Percentiles rank a stretch among this genome's conserved stretches.
Conservation (phyloP, 192 early-diverging fungal genomes). For the Lunasporangiospora selenospora region DNA sequence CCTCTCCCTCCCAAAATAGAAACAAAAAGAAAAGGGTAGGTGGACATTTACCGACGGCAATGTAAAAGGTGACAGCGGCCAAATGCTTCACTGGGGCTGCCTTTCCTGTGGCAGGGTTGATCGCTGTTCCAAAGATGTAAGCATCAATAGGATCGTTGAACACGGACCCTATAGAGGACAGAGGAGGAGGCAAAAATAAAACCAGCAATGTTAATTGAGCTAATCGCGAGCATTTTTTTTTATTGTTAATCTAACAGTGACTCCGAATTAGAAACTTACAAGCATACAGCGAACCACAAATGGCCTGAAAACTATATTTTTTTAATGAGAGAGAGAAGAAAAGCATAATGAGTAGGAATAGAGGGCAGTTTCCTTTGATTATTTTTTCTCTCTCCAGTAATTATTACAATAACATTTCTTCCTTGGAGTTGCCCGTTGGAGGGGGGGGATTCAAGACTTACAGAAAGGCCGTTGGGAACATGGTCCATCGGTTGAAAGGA, state of each 20-base stretch:
- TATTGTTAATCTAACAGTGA: too few species aligned
- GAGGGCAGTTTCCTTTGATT: too few species aligned
- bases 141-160: constrained; percentile 67
- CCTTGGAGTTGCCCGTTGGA: too few species aligned
- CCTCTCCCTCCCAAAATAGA: too few species aligned
- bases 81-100: constrained; percentile 46
- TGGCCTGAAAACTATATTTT: constrained; percentile 61
- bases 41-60: constrained; percentile 52
- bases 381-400: too few species aligned
- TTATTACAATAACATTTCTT: too few species aligned
- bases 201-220: too few species aligned
- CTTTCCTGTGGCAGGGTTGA: constrained; percentile 17
- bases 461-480: constrained; percentile 63
- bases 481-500: constrained; percentile 63
- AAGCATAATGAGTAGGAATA: too few species aligned
- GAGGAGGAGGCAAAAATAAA: neutral
- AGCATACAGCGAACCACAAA: constrained; percentile 69
- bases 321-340: too few species aligned
- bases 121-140: constrained; percentile 35
- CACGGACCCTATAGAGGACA: constrained; percentile 65
- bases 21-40: neutral
- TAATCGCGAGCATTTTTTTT: too few species aligned
- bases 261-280: constrained; percentile 35
- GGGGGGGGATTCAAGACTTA: too few species aligned
- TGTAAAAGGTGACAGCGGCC: constrained; percentile 68